Conservation (phyloP, 1,284 basidiomycete species). For the Tilletia setariae region DNA sequence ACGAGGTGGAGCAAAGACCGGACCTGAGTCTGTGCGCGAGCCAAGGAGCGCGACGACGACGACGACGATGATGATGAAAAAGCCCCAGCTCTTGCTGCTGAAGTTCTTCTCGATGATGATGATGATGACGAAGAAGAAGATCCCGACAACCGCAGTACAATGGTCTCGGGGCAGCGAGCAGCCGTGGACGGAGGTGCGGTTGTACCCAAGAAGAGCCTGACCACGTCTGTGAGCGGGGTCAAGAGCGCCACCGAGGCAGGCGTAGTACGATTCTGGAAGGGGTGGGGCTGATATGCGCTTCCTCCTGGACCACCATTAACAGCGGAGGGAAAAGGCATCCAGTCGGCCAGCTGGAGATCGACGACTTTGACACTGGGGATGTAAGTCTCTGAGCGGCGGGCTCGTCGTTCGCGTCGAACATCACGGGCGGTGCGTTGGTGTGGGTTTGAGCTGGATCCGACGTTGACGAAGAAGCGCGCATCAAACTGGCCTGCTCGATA, state of each 20-base stretch:
- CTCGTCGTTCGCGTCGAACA: background rate
- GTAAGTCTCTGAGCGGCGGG: background rate
- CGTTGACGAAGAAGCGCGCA: background rate
- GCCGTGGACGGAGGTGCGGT: background rate
- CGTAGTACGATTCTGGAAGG: slow-evolving; percentile 1
- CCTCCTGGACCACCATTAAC: background rate
- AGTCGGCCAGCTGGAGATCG: background rate
- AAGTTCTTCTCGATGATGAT: no score
- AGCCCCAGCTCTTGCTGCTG: no score
- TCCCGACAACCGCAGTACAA: background rate
- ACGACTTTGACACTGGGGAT: slow-evolving; percentile 7
- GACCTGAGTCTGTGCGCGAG: no score
- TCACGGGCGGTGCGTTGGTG: background rate
- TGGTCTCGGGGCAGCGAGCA: background rate
- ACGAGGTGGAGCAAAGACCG: no score
- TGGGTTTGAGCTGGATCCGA: background rate
- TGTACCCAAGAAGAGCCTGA: slow-evolving; percentile 1
- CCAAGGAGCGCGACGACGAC: no score
- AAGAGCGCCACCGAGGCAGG: slow-evolving; percentile 3
- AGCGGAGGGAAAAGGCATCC: background rate
- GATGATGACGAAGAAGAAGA: background rate
- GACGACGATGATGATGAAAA: no score
- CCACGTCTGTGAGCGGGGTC: background rate
- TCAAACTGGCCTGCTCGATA: slow-evolving; percentile 9
- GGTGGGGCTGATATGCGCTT: background rate